Conservation (phyloP, 352 stramenopile species). For the Aphanomyces invadans region DNA sequence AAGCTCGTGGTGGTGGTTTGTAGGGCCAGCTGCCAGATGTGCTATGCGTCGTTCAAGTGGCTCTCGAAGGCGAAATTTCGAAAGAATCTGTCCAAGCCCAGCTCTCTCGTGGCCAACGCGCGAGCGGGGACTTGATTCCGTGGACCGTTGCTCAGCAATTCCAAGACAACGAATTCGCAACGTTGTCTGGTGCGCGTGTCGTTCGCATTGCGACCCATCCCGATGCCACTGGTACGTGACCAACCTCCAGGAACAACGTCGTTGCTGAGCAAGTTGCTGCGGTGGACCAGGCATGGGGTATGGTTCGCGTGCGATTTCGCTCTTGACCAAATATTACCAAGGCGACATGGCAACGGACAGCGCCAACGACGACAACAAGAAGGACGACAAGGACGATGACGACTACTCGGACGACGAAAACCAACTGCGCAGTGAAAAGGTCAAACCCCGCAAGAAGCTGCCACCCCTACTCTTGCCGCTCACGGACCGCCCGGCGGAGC, state of each 20-base stretch:
- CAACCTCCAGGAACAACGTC: not conserved
- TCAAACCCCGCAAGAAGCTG: slow-evolving; percentile 95
- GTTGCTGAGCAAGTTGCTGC: not conserved
- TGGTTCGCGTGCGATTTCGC: slow-evolving; percentile 91
- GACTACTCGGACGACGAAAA: slow-evolving; percentile 46
- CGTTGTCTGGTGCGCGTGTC: slow-evolving; percentile 94
- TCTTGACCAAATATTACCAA: slow-evolving; percentile 97
- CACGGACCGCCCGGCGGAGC: slow-evolving; percentile 88
- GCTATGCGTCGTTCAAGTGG: slow-evolving; percentile 96
- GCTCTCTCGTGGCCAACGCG: slow-evolving; percentile 92
- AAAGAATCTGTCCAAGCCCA: slow-evolving; percentile 93
- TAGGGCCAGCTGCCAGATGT: slow-evolving; percentile 92
- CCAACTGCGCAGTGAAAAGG: slow-evolving; percentile 72
- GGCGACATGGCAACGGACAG: slow-evolving; percentile 82
- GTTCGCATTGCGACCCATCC: slow-evolving; percentile 98
- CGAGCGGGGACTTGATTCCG: slow-evolving; percentile 97
- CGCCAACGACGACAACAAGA: slow-evolving; percentile 30
- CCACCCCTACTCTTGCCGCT: slow-evolving; percentile 94
- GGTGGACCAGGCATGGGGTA: slow-evolving; percentile 93
- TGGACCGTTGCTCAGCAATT: slow-evolving; percentile 99
- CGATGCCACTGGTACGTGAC: slow-evolving; percentile 62
- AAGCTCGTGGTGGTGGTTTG: not conserved
- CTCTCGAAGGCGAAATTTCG: slow-evolving; percentile 96
- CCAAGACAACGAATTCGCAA: slow-evolving; percentile 96
- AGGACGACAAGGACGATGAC: slow-evolving; percentile 41